A percentile compares a stretch with the other conserved stretches of the same genome.
phyloP scores from a whole-genome alignment of 768 basidiomycete genomes.

The Jaapia argillacea region DNA sequence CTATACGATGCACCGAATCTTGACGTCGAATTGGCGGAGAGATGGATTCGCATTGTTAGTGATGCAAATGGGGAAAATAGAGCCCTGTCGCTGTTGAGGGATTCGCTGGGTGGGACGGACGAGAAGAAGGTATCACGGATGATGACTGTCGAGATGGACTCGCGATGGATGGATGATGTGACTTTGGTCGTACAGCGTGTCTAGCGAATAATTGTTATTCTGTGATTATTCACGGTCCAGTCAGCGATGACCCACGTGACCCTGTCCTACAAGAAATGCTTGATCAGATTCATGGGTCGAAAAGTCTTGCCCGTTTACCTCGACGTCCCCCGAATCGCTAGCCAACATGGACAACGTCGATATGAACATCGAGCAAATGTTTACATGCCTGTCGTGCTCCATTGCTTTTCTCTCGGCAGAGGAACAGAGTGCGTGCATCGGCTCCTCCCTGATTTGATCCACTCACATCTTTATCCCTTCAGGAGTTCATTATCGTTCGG shows the following conservation, averaged over 20 bases:
- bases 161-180: constrained; percentile 50
- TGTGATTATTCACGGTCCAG: background rate
- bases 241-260: too few relatives aligned
- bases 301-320: too few relatives aligned
- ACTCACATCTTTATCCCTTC: constrained; percentile 2
- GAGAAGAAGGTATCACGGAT: constrained; percentile 29
- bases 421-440: constrained; percentile 63
- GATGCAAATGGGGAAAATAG: constrained; percentile 10
- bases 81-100: constrained; percentile 32
- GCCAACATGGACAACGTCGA: too few relatives aligned
- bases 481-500: constrained; percentile 87
- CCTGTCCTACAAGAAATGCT: too few relatives aligned
- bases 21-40: constrained; percentile 11
- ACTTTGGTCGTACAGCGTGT: constrained; percentile 30
- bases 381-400: constrained; percentile 86
- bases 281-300: too few relatives aligned
- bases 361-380: too few relatives aligned
- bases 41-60: constrained; percentile 28
- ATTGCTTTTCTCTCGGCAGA: constrained; percentile 79
- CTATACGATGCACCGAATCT: constrained; percentile 24
- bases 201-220: too few relatives aligned
- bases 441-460: background rate
- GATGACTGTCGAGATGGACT: constrained; percentile 37
- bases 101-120: constrained; percentile 34
- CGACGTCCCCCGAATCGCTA: too few relatives aligned